Base-by-base conservation (phyloP, 1,284 basidiomycete genomes). In the Puccinia polysora region DNA sequence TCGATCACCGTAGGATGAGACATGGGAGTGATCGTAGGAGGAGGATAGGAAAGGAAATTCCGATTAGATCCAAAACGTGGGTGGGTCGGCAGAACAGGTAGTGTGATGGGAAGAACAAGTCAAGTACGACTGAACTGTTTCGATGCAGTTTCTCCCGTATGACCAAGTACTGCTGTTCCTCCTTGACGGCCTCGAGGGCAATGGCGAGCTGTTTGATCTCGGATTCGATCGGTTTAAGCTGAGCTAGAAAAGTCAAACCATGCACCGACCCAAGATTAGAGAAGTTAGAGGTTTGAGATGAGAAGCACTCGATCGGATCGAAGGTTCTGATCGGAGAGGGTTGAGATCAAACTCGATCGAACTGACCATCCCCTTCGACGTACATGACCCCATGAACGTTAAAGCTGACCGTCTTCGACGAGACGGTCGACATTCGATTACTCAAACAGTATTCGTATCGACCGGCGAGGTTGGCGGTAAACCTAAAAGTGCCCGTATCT, bases 361-460 rank as follows among this genome's bases (percentile, higher is more conserved):
- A 79, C 82, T 74, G 75, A 85, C 89, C 89, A 76, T 92, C 90
- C 75, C 91, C 91, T 55, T 86, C 85, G 32, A 95, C 86, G 78
- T 92, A 98, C 74, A 98, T 89, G 63, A 97, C 87, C 32, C 96
- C 96, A 78, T 99, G 96, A 4, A 98, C 95, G 80, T 98, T 98
- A 84, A 99, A 99, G 81, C 94, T 96, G 77, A 99, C 87, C 74
- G 91, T 88, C 82, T 98, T 99, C 82, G 95, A 90, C 53, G 90
- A 88, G 76, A 97, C 88, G 32, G 89, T 87, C 78, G 89, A 92
- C 89, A 97, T 97, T 81, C 93, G 88, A 81, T 99, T 99, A 59
- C 90, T 93, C 84, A 98, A 98, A 82, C 96, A 99, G 79, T 97
- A 97, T 77, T 91, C 89, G 79, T 95, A 88, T 64, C 91, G 83